Evolutionary conservation across 768 basidiomycete species (phyloP).

Genomic region (Suillus plorans): DNA sequence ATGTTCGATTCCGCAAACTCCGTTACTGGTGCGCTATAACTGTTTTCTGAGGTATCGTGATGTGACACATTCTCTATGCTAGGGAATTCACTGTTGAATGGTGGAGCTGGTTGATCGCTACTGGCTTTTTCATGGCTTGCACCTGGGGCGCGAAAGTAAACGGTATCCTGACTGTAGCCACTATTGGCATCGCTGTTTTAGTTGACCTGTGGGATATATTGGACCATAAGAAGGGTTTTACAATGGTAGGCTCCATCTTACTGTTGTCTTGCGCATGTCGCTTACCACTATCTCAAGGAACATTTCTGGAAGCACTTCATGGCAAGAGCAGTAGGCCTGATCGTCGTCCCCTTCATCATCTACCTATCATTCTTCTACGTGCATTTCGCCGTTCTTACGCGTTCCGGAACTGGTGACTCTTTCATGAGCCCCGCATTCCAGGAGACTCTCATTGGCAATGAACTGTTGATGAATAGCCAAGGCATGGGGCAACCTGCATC

Average conservation of each 20-base stretch:
- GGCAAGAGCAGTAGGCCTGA: conserved; percentile 82
- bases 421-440: conserved; percentile 99
- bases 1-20: conserved; percentile 91
- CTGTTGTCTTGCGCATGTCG: not conserved
- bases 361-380: conserved; percentile 97
- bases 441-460: conserved; percentile 90
- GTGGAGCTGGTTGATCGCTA: conserved; percentile 93
- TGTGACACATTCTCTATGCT: conserved; percentile 11
- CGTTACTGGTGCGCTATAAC: conserved; percentile 68
- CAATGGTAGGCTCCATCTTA: conserved; percentile 55
- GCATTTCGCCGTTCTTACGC: conserved; percentile 85
- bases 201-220: conserved; percentile 95
- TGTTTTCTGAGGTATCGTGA: not conserved
- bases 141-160: conserved; percentile 99
- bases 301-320: conserved; percentile 87
- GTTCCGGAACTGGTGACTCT: conserved; percentile 88
- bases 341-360: conserved; percentile 82
- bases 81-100: conserved; percentile 88
- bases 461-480: conserved; percentile 87
- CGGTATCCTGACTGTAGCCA: conserved; percentile 85
- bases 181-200: conserved; percentile 87
- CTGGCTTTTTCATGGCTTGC: conserved; percentile 92
- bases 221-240: conserved; percentile 76
- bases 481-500: conserved; percentile 48
- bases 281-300: conserved; percentile 48